Evolutionary conservation across 768 basidiomycete genomes (phyloP).

Genomic region (Mycena olivaceomarginata): DNA sequence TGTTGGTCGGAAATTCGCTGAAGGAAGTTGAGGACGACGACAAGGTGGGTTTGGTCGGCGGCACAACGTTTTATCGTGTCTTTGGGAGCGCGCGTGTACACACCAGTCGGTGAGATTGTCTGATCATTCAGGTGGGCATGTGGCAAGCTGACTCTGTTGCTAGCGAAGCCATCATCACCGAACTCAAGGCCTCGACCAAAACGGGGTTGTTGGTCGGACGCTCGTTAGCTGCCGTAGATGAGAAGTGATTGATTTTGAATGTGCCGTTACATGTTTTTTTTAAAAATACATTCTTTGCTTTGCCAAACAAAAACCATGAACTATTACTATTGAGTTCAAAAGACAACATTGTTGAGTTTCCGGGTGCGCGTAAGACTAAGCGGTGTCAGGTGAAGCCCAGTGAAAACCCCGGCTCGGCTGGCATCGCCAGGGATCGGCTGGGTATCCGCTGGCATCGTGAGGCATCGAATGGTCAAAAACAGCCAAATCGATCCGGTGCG

Average conservation of each 20-base stretch:
- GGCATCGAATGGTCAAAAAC: no score
- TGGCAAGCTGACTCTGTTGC: background rate
- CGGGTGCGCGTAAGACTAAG: background rate
- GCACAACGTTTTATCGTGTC: background rate
- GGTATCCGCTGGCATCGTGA: no score
- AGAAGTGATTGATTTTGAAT: background rate
- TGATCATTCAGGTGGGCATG: constrained; percentile 1
- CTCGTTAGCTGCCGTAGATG: background rate
- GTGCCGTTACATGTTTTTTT: background rate
- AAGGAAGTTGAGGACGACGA: constrained; percentile 1
- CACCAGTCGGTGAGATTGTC: background rate
- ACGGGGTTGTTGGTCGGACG: constrained; percentile 1
- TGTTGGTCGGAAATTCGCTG: constrained; percentile 1
- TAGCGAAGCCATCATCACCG: background rate
- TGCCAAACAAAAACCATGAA: background rate
- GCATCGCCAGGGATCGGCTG: no score
- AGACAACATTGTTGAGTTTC: background rate
- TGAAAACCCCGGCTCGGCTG: no score
- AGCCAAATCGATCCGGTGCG: no score
- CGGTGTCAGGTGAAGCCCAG: no score
- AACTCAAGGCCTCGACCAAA: background rate
- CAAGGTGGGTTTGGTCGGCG: constrained; percentile 1
- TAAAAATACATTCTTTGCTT: background rate
- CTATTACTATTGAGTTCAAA: background rate
- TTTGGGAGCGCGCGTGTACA: background rate